Conservation (phyloP, 768 basidiomycete genomes). For the Hericium erinaceus region DNA sequence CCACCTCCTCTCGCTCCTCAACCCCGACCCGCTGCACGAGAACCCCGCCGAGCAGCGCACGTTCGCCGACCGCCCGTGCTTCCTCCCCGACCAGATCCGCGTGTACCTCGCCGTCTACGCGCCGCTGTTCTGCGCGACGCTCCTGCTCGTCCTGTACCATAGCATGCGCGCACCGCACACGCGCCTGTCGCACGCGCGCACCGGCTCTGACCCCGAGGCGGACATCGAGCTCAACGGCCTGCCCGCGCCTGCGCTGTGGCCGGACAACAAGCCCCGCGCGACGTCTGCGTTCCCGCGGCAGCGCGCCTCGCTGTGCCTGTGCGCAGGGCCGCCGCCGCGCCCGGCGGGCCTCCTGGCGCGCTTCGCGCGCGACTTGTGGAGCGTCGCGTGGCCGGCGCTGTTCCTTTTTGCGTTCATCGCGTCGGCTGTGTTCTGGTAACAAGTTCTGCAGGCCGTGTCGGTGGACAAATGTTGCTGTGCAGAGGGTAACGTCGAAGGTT, state of each 20-base stretch:
- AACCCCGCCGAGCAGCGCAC: constrained; percentile 23
- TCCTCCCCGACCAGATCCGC: constrained; percentile 75
- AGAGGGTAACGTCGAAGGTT: too few relatives aligned
- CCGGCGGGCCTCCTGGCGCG: background rate
- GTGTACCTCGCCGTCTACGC: constrained; percentile 71
- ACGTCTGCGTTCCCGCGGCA: background rate
- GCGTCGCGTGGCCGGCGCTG: background rate
- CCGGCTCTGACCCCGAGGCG: background rate
- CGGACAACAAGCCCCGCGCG: background rate
- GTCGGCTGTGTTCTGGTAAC: background rate
- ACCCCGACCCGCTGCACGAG: constrained; percentile 25
- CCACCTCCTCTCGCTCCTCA: constrained; percentile 69
- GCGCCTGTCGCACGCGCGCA: background rate
- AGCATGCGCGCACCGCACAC: background rate
- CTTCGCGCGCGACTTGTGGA: background rate
- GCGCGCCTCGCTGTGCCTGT: background rate
- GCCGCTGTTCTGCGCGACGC: constrained; percentile 53
- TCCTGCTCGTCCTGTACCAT: constrained; percentile 33
- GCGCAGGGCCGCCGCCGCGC: background rate
- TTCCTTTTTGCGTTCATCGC: background rate
- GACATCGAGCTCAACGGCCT: background rate
- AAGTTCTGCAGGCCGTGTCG: too few relatives aligned
- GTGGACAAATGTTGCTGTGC: too few relatives aligned
- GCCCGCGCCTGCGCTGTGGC: background rate
- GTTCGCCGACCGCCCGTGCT: constrained; percentile 54